These are phyloP conservation scores for Entomophthora muscae DNA, from an alignment of 371 early-diverging fungal genomes.

Conservation along the genomic window DNA sequence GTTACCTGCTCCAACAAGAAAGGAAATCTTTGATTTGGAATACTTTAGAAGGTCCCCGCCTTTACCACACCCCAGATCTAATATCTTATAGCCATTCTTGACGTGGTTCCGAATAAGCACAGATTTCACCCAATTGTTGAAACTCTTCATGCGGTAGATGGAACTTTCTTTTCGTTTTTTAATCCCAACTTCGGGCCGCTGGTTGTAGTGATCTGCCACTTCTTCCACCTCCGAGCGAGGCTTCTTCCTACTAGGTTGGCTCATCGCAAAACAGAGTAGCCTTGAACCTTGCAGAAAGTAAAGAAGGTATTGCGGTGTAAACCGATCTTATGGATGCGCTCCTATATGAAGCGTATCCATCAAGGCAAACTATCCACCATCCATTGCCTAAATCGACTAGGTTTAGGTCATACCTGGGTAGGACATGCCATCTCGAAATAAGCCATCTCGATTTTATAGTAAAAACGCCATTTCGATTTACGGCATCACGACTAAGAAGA, in stretches of 20 bases:
- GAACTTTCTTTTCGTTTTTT: not conserved
- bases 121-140: constrained; percentile 95
- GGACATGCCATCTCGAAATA: too few species aligned
- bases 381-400: too few species aligned
- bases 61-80: constrained; percentile 98
- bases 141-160: constrained; percentile 20
- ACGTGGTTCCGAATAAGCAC: constrained; percentile 60
- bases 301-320: too few species aligned
- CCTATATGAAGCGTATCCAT: too few species aligned
- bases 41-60: constrained; percentile 98
- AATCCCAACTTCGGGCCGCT: not conserved
- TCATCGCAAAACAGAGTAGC: too few species aligned
- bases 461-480: too few species aligned
- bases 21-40: constrained; percentile 45
- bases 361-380: too few species aligned
- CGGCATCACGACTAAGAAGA: too few species aligned
- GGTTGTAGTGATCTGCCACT: not conserved
- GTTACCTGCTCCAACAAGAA: constrained; percentile 53
- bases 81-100: constrained; percentile 27
- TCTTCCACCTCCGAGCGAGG: not conserved
- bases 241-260: not conserved
- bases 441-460: too few species aligned
- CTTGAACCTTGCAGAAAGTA: too few species aligned
- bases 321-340: too few species aligned
- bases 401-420: too few species aligned